Percentiles rank a stretch among this genome's conserved stretches.
Evolutionary conservation across 1,284 basidiomycete species (phyloP).

Genomic region (Polyporus tsugae): DNA sequence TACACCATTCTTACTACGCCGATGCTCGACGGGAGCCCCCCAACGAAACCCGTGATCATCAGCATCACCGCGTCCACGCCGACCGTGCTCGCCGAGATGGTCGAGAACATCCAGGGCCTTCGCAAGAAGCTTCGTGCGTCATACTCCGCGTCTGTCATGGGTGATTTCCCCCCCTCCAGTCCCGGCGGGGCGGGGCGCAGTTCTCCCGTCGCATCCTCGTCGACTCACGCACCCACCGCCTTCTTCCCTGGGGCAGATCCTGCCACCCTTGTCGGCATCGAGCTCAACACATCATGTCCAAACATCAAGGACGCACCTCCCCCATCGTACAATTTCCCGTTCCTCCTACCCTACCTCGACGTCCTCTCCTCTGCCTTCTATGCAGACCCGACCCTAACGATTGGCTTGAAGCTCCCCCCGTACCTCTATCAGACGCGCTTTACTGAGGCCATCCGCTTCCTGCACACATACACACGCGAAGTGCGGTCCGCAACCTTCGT

Average conservation of each 20-base stretch:
- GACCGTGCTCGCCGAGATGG: constrained; percentile 59
- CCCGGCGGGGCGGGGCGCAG: constrained; percentile 18
- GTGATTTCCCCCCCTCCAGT: constrained; percentile 26
- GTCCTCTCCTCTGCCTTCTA: constrained; percentile 57
- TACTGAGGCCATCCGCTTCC: constrained; percentile 54
- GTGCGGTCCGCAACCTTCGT: constrained; percentile 36
- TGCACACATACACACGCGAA: constrained; percentile 46
- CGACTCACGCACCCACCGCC: constrained; percentile 10
- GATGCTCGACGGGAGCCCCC: constrained; percentile 36
- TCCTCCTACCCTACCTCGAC: constrained; percentile 56
- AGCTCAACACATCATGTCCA: constrained; percentile 84
- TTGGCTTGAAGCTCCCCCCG: constrained; percentile 86
- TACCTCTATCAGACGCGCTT: constrained; percentile 74
- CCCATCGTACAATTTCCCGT: constrained; percentile 64
- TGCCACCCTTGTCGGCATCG: constrained; percentile 56
- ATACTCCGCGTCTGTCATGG: constrained; percentile 27
- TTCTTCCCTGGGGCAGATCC: constrained; percentile 26
- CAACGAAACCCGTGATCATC: constrained; percentile 74
- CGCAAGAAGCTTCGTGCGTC: constrained; percentile 51
- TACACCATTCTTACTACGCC: constrained; percentile 53
- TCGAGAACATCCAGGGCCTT: constrained; percentile 63
- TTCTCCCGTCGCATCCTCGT: constrained; percentile 20
- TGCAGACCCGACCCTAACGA: constrained; percentile 61
- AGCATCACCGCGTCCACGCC: constrained; percentile 73
- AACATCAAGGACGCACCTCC: constrained; percentile 75